Percentiles rank a stretch among this genome's conserved stretches.
These are phyloP conservation scores for Microdochium nivale DNA, from an alignment of 2,329 filamentous ascomycete genomes.

Conservation along the genomic window DNA sequence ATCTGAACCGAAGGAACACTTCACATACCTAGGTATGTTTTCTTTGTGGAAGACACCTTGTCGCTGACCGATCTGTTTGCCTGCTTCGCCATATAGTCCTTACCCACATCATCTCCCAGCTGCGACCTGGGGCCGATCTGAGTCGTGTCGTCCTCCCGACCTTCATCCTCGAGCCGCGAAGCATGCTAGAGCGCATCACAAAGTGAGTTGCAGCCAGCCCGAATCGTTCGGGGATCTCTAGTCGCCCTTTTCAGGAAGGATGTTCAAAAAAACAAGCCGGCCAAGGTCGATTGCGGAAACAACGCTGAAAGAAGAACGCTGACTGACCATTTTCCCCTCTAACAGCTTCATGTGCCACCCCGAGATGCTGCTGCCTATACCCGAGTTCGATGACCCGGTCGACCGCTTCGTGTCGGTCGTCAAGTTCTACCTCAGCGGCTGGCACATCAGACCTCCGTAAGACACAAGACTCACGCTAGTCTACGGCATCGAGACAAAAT, in stretches of 20 bases:
- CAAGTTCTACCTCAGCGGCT: conserved; percentile 96
- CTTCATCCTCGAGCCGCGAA: conserved; percentile 94
- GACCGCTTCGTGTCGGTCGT: conserved; percentile 90
- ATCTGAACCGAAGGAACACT: conserved; percentile 3
- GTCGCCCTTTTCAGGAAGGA: background rate
- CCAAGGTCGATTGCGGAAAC: background rate
- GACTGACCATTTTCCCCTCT: conserved; percentile 5
- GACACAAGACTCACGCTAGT: conserved; percentile 22
- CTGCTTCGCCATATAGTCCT: no score
- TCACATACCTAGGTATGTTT: conserved; percentile 9
- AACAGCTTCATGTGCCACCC: conserved; percentile 97
- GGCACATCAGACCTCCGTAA: conserved; percentile 97
- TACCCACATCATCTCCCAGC: conserved; percentile 92
- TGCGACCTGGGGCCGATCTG: conserved; percentile 89
- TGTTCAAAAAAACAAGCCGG: background rate
- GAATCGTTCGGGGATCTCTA: background rate
- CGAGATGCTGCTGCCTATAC: conserved; percentile 84
- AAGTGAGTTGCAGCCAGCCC: conserved; percentile 57
- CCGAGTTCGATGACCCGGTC: conserved; percentile 78
- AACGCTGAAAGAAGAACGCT: no score
- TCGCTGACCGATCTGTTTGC: no score
- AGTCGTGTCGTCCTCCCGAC: conserved; percentile 92
- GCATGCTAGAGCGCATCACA: conserved; percentile 97
- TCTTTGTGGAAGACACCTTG: no score
- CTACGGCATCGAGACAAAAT: background rate